Evolutionary conservation across 139 green algal genomes (phyloP), one percentile per base, ranked within the genome.

Genomic region (Picochlorum sp.): DNA sequence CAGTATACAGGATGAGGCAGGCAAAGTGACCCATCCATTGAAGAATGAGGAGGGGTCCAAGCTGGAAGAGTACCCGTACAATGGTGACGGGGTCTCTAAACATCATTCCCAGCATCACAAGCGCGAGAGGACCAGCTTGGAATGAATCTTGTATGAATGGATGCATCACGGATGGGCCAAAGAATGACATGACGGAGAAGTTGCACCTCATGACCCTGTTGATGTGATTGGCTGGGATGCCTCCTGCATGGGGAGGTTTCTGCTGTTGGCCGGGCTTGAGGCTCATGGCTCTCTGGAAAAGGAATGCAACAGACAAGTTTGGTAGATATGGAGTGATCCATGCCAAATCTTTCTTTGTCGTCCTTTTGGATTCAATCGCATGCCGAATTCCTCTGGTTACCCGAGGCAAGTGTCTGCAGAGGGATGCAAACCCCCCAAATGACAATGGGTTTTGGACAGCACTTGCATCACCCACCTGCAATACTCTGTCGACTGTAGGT

Each of bases 211-310:
- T 73, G 62, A 92, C 68, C 13, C 77, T 60, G 58, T 92, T 92
- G 60, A 89, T 68, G 58, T 89, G 83, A 46, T 60, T 49, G 34
- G 73, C 21, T 9, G 76, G 71, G 30, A 89, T 62, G 24, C 24
- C 74, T 52, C 69, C 62, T 26, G 13, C 11, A 50, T 28, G 23
- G 15, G 38, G 34, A 30, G 65, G 46, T 60, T 68, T 62, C 58
- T 34, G 23, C 45, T 76, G 38, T 69, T 87, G 79, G 0, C 85
- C 83, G 4, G 80, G 45, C 3, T 54, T 41, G 4, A 88, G 23
- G n/a, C 66, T 74, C 85, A 92, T 92, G 50, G 81, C 74, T 11
- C 83, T 62, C 75, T 90, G 83, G 68, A 89, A 90, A 49, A 92
- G 76, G 78, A 79, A 88, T 3, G 80, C 76, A n/a, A 71, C 73